Percentiles rank a stretch among this genome's conserved stretches.
phyloP scores from a whole-genome alignment of 139 green algal species.

The Chlamydomonas sp. region DNA sequence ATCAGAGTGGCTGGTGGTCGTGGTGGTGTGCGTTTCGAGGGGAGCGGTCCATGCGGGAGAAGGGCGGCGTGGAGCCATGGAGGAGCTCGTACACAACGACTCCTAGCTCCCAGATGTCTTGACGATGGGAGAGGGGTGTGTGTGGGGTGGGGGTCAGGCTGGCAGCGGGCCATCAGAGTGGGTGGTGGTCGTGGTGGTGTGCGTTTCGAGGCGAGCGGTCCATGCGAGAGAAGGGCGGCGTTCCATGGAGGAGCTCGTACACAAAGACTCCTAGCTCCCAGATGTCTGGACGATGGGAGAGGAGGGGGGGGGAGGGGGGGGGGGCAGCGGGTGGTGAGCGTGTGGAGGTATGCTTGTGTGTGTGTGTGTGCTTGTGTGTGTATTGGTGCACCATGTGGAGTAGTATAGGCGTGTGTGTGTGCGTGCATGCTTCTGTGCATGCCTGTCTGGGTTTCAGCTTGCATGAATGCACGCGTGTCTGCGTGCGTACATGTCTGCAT shows the following conservation, averaged over 20 bases:
- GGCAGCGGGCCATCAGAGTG: not conserved
- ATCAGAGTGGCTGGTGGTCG: not conserved
- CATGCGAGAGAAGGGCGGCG: slow-evolving; percentile 30
- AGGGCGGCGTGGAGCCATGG: not conserved
- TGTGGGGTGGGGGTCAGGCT: not conserved
- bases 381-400: no score
- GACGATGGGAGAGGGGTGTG: not conserved
- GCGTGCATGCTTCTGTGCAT: not conserved
- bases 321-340: not conserved
- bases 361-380: no score
- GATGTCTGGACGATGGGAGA: slow-evolving; percentile 15
- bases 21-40: not conserved
- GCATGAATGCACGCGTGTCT: not conserved
- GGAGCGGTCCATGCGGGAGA: not conserved
- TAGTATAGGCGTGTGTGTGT: no score
- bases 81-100: not conserved
- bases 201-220: not conserved
- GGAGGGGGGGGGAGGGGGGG: not conserved
- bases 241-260: slow-evolving; percentile 45
- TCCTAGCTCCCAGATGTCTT: not conserved
- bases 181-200: not conserved
- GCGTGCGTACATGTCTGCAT: not conserved
- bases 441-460: not conserved
- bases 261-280: slow-evolving; percentile 37
- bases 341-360: not conserved